These are phyloP conservation scores for Apiotrichum laibachii DNA, from an alignment of 1,284 basidiomycete genomes.

Conservation along the genomic window DNA sequence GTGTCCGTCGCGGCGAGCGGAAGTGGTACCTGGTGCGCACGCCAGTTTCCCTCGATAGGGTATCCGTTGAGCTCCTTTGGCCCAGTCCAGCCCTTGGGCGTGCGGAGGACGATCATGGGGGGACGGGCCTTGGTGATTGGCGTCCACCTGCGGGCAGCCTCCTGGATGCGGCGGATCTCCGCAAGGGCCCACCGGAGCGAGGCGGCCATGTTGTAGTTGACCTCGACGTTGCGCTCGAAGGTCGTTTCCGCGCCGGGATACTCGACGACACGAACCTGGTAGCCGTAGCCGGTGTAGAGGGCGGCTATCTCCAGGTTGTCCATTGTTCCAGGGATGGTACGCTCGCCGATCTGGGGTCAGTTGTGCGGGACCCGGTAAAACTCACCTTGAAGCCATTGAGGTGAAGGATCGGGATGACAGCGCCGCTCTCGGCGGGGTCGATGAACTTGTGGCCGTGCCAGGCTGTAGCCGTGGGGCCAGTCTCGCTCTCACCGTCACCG, in stretches of 20 bases:
- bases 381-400: slow-evolving; percentile 58
- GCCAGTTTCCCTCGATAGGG: slow-evolving; percentile 68
- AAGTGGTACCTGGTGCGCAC: slow-evolving; percentile 65
- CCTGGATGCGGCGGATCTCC: slow-evolving; percentile 73
- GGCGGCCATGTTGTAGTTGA: slow-evolving; percentile 63
- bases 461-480: slow-evolving; percentile 74
- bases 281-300: slow-evolving; percentile 66
- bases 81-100: slow-evolving; percentile 75
- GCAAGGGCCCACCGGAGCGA: slow-evolving; percentile 76
- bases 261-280: slow-evolving; percentile 77
- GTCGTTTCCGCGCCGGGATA: slow-evolving; percentile 58
- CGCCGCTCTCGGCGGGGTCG: slow-evolving; percentile 85
- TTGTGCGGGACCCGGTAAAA: slow-evolving; percentile 51
- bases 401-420: slow-evolving; percentile 81
- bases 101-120: slow-evolving; percentile 78
- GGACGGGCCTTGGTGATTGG: slow-evolving; percentile 74
- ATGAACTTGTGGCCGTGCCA: slow-evolving; percentile 84
- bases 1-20: slow-evolving; percentile 63
- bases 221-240: slow-evolving; percentile 46
- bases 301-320: slow-evolving; percentile 67
- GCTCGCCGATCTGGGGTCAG: slow-evolving; percentile 69
- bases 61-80: slow-evolving; percentile 65
- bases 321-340: slow-evolving; percentile 86
- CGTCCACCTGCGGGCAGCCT: slow-evolving; percentile 77
- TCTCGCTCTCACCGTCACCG: slow-evolving; percentile 85